Evolutionary conservation across 2,329 filamentous ascomycete species (phyloP), one percentile per base, ranked within the genome.

Genomic region (Macrophomina pseudophaseolina): DNA sequence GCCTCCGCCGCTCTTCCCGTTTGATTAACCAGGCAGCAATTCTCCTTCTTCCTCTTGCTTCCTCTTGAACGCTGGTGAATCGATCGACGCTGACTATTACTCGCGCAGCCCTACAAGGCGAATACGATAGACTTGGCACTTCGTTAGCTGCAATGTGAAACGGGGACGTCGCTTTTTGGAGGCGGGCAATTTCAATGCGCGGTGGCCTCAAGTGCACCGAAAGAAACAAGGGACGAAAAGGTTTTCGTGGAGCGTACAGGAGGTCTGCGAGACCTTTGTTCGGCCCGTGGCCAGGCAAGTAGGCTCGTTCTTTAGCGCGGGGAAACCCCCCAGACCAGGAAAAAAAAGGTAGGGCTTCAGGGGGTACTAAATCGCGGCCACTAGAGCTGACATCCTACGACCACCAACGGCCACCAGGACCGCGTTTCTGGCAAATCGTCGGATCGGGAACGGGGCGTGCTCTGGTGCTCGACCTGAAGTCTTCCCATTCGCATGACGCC

Each of bases 61-160:
- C 30, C 12, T 35, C 51, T 35, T 12, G 11, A 18, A n/a, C 30
- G 7, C 16, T 14, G 14, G 12, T 35, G 5, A 9, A 30, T 56
- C 12, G 38, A 32, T 40, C 52, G 3, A 38, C 33, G 52, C 32
- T 18, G 4, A 33, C 12, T 8, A 23, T 18, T 11, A 11, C 16
- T 23, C 38, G 52, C 32, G n/a, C 52, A 54, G 52, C 52, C 52
- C 52, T 54, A 54, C 23, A 54, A 7, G 52, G 52, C 52, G 52
- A 54, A 40, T 54, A 54, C 52, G 33, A 54, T 6, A 18, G 32
- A 14, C 52, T 54, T 40, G n/a, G 32, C 33, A 9, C 11, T n/a
- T 38, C n/a, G 52, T 23, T 44, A 44, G 32, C 3, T 38, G 32
- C 16, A 16, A 38, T 35, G 32, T 54, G 52, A 54, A 54, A 54